A percentile compares a stretch with the other conserved stretches of the same genome.
phyloP scores from a whole-genome alignment of 352 stramenopile genomes.

The Phytophthora macrochlamydospora region DNA sequence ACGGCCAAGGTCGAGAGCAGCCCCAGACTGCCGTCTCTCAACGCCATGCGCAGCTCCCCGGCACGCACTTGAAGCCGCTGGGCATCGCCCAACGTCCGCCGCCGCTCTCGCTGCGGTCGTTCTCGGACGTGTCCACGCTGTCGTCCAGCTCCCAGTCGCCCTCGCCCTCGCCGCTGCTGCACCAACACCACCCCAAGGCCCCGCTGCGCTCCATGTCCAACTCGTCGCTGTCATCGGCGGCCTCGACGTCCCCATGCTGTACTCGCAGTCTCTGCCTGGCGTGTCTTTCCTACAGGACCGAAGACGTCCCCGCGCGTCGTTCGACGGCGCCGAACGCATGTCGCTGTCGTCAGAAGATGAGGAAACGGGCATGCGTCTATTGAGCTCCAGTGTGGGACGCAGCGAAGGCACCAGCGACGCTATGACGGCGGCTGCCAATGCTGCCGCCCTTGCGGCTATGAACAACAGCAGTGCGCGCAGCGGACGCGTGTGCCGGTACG shows the following conservation, averaged over 20 bases:
- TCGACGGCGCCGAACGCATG: slow-evolving; percentile 63
- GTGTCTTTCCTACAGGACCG: slow-evolving; percentile 68
- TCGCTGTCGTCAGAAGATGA: slow-evolving; percentile 76
- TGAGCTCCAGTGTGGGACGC: slow-evolving; percentile 74
- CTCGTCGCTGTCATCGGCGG: slow-evolving; percentile 47
- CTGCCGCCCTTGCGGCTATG: slow-evolving; percentile 26
- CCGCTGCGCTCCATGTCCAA: slow-evolving; percentile 36
- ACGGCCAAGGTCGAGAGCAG: slow-evolving; percentile 63
- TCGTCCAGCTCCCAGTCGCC: slow-evolving; percentile 47
- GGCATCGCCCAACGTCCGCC: slow-evolving; percentile 63
- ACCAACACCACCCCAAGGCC: slow-evolving; percentile 31
- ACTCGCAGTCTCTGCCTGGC: slow-evolving; percentile 74
- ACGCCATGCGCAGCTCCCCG: slow-evolving; percentile 72
- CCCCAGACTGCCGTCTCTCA: slow-evolving; percentile 70
- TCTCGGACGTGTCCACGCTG: slow-evolving; percentile 57
- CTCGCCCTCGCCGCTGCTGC: slow-evolving; percentile 36
- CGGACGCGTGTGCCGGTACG: slow-evolving; percentile 79
- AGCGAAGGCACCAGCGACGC: slow-evolving; percentile 40
- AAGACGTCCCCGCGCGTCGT: slow-evolving; percentile 59
- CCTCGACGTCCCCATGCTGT: slow-evolving; percentile 42
- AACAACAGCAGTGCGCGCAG: slow-evolving; percentile 43
- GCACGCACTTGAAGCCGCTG: slow-evolving; percentile 53
- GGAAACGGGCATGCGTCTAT: slow-evolving; percentile 68
- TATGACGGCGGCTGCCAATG: slow-evolving; percentile 35
- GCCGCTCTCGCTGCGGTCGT: slow-evolving; percentile 61